Percentiles rank a stretch among this genome's conserved stretches.
phyloP scores from a whole-genome alignment of 2,329 filamentous ascomycete species.

The Colletotrichum sublineola region DNA sequence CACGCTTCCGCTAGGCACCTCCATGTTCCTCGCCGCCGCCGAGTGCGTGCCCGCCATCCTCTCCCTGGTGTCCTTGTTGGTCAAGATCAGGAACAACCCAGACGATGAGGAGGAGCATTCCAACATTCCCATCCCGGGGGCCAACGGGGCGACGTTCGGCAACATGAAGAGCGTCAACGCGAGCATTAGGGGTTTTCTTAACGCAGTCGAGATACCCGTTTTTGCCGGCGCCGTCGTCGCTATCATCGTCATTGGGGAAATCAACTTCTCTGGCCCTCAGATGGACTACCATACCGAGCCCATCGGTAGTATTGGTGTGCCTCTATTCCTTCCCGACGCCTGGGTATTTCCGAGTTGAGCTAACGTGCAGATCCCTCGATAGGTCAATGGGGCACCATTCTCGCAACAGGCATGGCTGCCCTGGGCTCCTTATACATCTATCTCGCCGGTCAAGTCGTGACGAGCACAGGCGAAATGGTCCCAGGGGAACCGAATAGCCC shows the following conservation, averaged over 20 bases:
- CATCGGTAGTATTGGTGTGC: constrained; percentile 70
- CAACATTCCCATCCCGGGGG: constrained; percentile 62
- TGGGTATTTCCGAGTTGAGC: neutral
- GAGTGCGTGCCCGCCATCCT: constrained; percentile 76
- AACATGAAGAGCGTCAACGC: constrained; percentile 69
- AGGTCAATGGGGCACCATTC: constrained; percentile 73
- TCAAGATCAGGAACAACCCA: constrained; percentile 62
- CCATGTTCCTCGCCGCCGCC: constrained; percentile 71
- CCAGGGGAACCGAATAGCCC: neutral
- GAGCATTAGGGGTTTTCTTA: constrained; percentile 66
- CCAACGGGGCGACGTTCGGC: constrained; percentile 65
- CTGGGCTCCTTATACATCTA: constrained; percentile 71
- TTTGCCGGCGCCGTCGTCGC: constrained; percentile 70
- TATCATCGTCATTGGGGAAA: constrained; percentile 72
- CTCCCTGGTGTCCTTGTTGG: constrained; percentile 72
- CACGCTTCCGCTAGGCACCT: constrained; percentile 69
- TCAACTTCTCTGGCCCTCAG: constrained; percentile 72
- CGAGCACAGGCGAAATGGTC: neutral
- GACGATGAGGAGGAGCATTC: constrained; percentile 48
- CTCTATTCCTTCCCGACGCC: neutral
- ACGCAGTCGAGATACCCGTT: constrained; percentile 68
- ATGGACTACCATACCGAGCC: constrained; percentile 73
- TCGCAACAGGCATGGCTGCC: constrained; percentile 69
- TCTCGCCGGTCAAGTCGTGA: constrained; percentile 53
- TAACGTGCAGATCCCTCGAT: neutral